A percentile compares a stretch with the other conserved stretches of the same genome.
Evolutionary conservation across 2,329 filamentous ascomycete genomes (phyloP).

Genomic region (Alternaria brassicicola): DNA sequence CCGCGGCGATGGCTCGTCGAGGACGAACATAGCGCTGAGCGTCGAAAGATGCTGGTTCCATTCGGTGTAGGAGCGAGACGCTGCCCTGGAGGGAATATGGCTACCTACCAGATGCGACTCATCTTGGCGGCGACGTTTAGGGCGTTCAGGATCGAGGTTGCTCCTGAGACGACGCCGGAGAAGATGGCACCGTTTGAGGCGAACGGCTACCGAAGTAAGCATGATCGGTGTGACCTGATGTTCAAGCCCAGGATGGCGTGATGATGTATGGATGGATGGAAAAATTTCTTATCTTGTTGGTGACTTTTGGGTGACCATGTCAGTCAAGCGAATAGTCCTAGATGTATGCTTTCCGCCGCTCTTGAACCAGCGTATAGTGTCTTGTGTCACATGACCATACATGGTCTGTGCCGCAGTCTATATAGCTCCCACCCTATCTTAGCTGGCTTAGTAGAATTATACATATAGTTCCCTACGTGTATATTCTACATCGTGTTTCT

Average conservation of each 20-base stretch:
- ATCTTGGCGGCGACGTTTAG: constrained; percentile 24
- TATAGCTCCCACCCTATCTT: too few species aligned
- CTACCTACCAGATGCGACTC: constrained; percentile 28
- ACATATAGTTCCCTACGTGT: too few species aligned
- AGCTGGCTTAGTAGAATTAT: too few species aligned
- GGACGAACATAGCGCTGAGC: constrained; percentile 21
- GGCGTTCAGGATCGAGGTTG: constrained; percentile 21
- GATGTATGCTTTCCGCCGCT: neutral
- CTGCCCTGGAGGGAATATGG: constrained; percentile 31
- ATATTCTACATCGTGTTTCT: too few species aligned
- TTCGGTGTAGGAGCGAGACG: constrained; percentile 27
- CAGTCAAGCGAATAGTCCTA: neutral
- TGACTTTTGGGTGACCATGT: neutral
- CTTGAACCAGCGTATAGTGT: neutral
- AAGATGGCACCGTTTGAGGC: constrained; percentile 30
- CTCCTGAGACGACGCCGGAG: constrained; percentile 27
- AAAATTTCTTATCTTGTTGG: neutral
- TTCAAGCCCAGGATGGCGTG: constrained; percentile 14
- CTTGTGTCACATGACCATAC: too few species aligned
- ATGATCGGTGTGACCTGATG: constrained; percentile 26
- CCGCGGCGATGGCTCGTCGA: constrained; percentile 22
- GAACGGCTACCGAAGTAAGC: constrained; percentile 25
- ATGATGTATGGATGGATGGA: neutral
- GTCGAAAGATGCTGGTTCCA: constrained; percentile 20
- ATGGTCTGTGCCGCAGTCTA: too few species aligned